These are phyloP conservation scores for Heimioporus sp. DNA, from an alignment of 768 basidiomycete species.

Conservation along the genomic window DNA sequence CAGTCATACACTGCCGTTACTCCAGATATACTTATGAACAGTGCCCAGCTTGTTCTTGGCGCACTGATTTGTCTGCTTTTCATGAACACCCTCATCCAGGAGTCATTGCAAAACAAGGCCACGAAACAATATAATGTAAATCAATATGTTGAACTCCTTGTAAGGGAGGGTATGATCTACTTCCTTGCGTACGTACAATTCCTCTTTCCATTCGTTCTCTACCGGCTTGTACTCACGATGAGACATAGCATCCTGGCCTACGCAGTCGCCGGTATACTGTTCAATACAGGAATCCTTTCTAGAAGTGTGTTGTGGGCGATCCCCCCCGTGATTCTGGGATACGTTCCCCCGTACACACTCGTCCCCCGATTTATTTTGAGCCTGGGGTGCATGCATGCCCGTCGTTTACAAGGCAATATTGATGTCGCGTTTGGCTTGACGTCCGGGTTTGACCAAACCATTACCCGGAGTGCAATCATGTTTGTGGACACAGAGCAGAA, in stretches of 20 bases:
- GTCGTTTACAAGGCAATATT: neutral
- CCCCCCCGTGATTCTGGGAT: neutral
- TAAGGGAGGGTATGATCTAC: neutral
- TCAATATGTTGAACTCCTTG: neutral
- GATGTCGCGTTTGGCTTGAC: neutral
- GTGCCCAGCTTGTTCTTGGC: neutral
- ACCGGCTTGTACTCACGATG: neutral
- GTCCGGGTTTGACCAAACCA: neutral
- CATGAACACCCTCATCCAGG: neutral
- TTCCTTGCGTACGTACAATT: neutral
- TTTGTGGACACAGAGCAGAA: neutral
- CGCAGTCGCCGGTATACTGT: neutral
- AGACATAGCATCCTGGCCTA: neutral
- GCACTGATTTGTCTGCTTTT: neutral
- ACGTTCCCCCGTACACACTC: neutral
- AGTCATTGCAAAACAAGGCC: neutral
- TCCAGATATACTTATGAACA: too few relatives aligned
- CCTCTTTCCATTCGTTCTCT: too few relatives aligned
- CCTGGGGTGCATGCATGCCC: neutral
- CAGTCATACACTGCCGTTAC: neutral
- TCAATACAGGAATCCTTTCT: neutral
- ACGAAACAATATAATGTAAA: neutral
- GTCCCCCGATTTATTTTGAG: neutral
- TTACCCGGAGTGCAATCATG: neutral
- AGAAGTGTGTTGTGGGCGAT: neutral